Percentiles rank a stretch among this genome's conserved stretches.
These are phyloP conservation scores for Acacia concinna DNA, from an alignment of 331 rosid genomes.

Conservation along the genomic window DNA sequence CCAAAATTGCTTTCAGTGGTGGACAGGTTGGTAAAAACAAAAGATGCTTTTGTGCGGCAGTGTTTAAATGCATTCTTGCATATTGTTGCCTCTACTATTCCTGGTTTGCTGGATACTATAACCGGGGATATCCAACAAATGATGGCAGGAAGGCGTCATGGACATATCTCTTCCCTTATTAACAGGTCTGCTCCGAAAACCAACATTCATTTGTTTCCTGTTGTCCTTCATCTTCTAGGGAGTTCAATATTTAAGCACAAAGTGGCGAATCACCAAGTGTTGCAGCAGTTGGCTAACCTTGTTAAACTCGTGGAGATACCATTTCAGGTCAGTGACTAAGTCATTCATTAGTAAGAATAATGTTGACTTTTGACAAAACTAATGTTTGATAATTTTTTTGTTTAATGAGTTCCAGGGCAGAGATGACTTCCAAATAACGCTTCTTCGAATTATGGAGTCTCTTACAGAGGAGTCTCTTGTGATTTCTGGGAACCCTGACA, in stretches of 20 bases:
- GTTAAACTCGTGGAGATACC: conserved; percentile 75
- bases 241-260: conserved; percentile 80
- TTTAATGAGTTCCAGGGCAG: conserved; percentile 74
- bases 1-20: conserved; percentile 78
- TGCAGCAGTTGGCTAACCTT: conserved; percentile 82
- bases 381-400: conserved; percentile 28
- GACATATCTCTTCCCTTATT: conserved; percentile 69
- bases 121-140: conserved; percentile 81
- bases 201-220: conserved; percentile 82
- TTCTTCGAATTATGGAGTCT: conserved; percentile 84
- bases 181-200: conserved; percentile 80
- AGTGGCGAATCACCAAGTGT: conserved; percentile 69
- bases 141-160: conserved; percentile 94
- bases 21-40: conserved; percentile 89
- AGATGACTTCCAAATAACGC: conserved; percentile 96
- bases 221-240: conserved; percentile 91
- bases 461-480: conserved; percentile 71
- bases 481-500: conserved; percentile 66
- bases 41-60: conserved; percentile 73
- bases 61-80: conserved; percentile 77
- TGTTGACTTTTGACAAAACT: conserved; percentile 16
- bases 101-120: conserved; percentile 79
- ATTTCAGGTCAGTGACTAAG: conserved; percentile 67
- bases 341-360: conserved; percentile 9
- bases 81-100: conserved; percentile 72